Evolutionary conservation across 2,329 filamentous ascomycete genomes (phyloP), one percentile per base, ranked within the genome.

Genomic region (Cephalotrichum gorgonifer): DNA sequence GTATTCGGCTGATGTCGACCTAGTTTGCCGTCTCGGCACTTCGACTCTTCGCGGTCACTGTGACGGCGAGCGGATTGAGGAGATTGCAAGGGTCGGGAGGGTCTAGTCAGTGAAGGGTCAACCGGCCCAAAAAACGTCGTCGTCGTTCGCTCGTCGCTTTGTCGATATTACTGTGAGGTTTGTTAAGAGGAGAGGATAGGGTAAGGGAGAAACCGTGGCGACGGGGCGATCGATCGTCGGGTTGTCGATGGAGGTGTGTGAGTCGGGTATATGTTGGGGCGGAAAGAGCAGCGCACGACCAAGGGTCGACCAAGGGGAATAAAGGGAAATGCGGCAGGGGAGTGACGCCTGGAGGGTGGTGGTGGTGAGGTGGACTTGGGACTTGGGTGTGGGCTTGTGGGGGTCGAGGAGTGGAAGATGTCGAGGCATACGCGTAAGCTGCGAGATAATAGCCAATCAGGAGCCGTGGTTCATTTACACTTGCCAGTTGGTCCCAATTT

Each of bases 361-460:
- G 43, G n/a, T 20, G 43, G 41, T 27, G 47, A 35, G 28, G 39
- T 38, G 39, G 47, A 22, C 47, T 30, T 48, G 44, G 39, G 47
- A 22, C 47, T 30, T 48, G 44, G 46, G 14, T 31, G 28, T 43
- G 17, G 41, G 49, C 43, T 41, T 44, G 47, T 43, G 42, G 47
- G 44, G 28, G 43, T 22, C 20, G 38, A 51, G 17, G 44, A 38
- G 31, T 47, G 33, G 20, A 43, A 44, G 43, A 31, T 47, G 43
- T 47, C 43, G 46, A 49, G 44, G 51, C 39, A 50, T 62, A 62
- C 60, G 60, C 60, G 60, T 62, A 56, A 62, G 58, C 60, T 58
- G 55, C 56, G 54, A 51, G 54, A 53, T 53, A 50, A 46, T 22
- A 45, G 44, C 59, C 59, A 61, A 61, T 61, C 48, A 50, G 41